phyloP scores from a whole-genome alignment of 2,329 filamentous ascomycete species.

The Phyllachora maydis region DNA sequence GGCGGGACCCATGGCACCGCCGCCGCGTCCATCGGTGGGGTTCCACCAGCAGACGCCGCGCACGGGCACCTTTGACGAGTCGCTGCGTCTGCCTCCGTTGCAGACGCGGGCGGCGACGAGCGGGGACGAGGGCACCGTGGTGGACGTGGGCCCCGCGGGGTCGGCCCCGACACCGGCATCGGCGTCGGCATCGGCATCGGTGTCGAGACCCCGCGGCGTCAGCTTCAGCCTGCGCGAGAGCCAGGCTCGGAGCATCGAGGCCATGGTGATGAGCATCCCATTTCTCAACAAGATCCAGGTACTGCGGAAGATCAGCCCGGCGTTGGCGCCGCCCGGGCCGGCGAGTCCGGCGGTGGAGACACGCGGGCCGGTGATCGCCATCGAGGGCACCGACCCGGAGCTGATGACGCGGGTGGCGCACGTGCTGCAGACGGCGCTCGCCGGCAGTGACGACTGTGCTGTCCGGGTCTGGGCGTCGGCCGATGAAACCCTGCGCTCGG shows the following conservation, averaged over 20 bases:
- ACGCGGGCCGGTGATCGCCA: slow-evolving; percentile 62
- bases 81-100: slow-evolving; percentile 29
- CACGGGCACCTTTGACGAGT: slow-evolving; percentile 24
- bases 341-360: slow-evolving; percentile 13
- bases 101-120: no score
- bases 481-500: slow-evolving; percentile 1
- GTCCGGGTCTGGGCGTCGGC: slow-evolving; percentile 21
- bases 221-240: slow-evolving; percentile 6
- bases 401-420: slow-evolving; percentile 34
- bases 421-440: slow-evolving; percentile 43
- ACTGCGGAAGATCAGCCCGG: slow-evolving; percentile 54
- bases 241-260: slow-evolving; percentile 31
- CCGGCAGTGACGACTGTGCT: slow-evolving; percentile 20
- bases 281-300: slow-evolving; percentile 59
- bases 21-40: slow-evolving; percentile 3
- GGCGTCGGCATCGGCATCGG: not conserved
- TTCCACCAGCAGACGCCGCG: slow-evolving; percentile 1
- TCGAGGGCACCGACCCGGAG: slow-evolving; percentile 51
- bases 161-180: no score
- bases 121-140: slow-evolving; percentile 10
- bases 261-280: slow-evolving; percentile 56
- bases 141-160: slow-evolving; percentile 3
- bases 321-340: slow-evolving; percentile 22
- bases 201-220: not conserved
- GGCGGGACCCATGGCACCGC: slow-evolving; percentile 6